These are phyloP conservation scores for Ophiostoma sp. DNA, from an alignment of 2,329 filamentous ascomycete species.

Conservation along the genomic window DNA sequence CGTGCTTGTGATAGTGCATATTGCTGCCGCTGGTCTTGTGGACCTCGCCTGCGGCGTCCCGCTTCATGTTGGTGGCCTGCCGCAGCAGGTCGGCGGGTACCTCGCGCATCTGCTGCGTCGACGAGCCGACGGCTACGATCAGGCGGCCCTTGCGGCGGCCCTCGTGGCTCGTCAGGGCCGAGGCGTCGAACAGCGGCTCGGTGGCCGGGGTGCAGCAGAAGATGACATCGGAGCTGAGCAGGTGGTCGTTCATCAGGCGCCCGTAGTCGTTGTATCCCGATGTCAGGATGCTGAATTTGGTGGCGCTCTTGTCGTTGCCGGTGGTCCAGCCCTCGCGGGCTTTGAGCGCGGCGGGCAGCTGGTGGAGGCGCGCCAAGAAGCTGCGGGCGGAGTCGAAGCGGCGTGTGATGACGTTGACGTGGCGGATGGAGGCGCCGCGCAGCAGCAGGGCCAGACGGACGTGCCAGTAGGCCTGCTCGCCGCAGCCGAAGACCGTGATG, in stretches of 20 bases:
- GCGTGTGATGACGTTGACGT: conserved; percentile 78
- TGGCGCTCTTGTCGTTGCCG: conserved; percentile 32
- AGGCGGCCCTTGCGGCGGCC: conserved; percentile 65
- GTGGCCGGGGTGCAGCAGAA: conserved; percentile 82
- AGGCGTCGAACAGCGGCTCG: conserved; percentile 66
- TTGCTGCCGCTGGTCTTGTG: conserved; percentile 38
- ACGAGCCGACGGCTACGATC: conserved; percentile 66
- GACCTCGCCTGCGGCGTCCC: neutral
- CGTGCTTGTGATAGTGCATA: conserved; percentile 62
- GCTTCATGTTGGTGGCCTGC: conserved; percentile 45
- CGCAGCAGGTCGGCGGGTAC: conserved; percentile 69
- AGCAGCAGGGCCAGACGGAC: conserved; percentile 75
- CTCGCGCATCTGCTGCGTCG: conserved; percentile 71
- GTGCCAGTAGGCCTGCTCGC: conserved; percentile 92
- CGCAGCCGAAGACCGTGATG: conserved; percentile 78
- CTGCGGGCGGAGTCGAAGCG: conserved; percentile 54
- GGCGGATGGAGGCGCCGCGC: conserved; percentile 63
- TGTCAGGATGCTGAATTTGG: conserved; percentile 65
- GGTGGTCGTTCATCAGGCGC: conserved; percentile 62
- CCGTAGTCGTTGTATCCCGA: conserved; percentile 63
- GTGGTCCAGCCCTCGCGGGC: conserved; percentile 54
- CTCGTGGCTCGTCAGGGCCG: conserved; percentile 65
- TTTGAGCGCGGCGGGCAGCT: conserved; percentile 42
- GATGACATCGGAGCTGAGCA: conserved; percentile 70
- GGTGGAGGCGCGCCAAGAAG: conserved; percentile 49